Evolutionary conservation across 2,329 filamentous ascomycete genomes (phyloP).

Genomic region (Pezicula rhizophila): DNA sequence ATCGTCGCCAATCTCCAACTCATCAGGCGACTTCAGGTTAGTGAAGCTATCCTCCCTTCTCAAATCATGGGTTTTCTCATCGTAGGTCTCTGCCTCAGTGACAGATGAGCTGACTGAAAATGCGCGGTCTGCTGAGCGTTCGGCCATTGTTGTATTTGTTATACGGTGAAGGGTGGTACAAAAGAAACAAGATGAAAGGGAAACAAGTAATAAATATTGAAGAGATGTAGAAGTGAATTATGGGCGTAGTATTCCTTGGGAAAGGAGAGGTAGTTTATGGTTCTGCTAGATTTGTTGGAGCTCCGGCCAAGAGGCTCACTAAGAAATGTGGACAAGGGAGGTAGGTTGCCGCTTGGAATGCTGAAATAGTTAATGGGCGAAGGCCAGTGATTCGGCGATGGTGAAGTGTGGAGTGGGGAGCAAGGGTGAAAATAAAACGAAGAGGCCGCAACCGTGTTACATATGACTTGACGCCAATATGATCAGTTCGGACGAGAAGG

Average conservation of each 20-base stretch:
- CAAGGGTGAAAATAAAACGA: too few species aligned
- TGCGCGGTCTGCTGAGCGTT: conserved; percentile 16
- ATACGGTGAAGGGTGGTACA: not conserved
- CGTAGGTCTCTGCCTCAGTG: conserved; percentile 20
- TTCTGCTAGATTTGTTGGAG: not conserved
- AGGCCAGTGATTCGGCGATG: not conserved
- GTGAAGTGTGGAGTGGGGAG: not conserved
- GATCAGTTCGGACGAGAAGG: too few species aligned
- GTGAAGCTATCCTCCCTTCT: conserved; percentile 17
- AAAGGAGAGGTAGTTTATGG: not conserved
- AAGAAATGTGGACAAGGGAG: not conserved
- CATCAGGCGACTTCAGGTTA: conserved; percentile 22
- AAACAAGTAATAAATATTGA: not conserved
- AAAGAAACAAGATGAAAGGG: not conserved
- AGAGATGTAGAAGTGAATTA: not conserved
- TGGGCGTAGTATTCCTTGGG: not conserved
- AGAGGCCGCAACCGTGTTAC: not conserved
- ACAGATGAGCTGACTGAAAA: conserved; percentile 22
- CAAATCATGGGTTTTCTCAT: conserved; percentile 17
- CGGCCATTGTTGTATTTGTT: conserved; percentile 17
- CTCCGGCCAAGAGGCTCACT: not conserved
- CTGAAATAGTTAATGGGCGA: not conserved
- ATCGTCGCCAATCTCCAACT: conserved; percentile 33
- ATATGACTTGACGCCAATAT: not conserved
- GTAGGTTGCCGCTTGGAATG: not conserved